A percentile compares a stretch with the other conserved stretches of the same genome.
phyloP scores from a whole-genome alignment of 805 yeast species.

The Myxozyma kluyveri region DNA sequence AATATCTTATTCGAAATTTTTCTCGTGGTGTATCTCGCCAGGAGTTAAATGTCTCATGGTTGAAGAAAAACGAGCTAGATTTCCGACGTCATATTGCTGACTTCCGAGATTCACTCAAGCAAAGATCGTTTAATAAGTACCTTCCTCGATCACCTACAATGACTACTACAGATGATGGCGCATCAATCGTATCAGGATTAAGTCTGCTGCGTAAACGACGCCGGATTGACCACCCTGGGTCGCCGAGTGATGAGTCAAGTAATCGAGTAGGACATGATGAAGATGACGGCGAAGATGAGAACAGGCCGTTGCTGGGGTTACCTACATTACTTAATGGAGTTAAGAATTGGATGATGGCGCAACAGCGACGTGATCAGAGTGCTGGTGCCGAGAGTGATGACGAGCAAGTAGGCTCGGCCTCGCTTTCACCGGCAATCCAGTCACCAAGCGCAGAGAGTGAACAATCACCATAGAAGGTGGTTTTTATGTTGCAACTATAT shows the following conservation, averaged over 20 bases:
- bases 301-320: slow-evolving; percentile 17
- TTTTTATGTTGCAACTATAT: no score
- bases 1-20: slow-evolving; percentile 93
- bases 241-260: not conserved
- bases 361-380: slow-evolving; percentile 1
- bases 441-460: no score
- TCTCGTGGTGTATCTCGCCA: slow-evolving; percentile 97
- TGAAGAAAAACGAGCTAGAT: slow-evolving; percentile 93
- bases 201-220: slow-evolving; percentile 22
- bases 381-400: slow-evolving; percentile 1
- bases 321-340: slow-evolving; percentile 23
- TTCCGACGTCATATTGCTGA: slow-evolving; percentile 85
- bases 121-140: slow-evolving; percentile 72
- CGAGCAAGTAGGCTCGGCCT: slow-evolving; percentile 5
- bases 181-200: slow-evolving; percentile 19
- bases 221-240: not conserved
- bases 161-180: slow-evolving; percentile 28
- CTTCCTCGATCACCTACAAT: slow-evolving; percentile 34
- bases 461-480: no score
- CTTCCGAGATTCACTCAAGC: slow-evolving; percentile 81
- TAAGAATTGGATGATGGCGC: slow-evolving; percentile 22
- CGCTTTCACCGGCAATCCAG: slow-evolving; percentile 14
- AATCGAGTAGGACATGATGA: slow-evolving; percentile 21
- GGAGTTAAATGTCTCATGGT: slow-evolving; percentile 95
- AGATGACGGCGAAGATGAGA: slow-evolving; percentile 25